Conservation (phyloP, 495 filamentous ascomycete species). For the Hypomontagnella monticulosa region DNA sequence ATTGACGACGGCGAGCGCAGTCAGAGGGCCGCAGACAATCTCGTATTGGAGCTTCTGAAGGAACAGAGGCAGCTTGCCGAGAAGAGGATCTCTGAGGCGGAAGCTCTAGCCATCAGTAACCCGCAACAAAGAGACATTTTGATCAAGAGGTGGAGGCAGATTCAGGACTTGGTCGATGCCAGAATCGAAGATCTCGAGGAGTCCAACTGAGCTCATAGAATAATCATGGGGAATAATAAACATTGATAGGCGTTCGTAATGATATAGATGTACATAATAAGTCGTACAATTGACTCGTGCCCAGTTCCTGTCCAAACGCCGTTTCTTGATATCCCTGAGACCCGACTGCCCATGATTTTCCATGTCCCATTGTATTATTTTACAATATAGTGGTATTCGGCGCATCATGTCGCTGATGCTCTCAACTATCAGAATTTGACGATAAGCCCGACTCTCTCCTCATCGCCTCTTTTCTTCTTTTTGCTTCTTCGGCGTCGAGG, state of each 20-base stretch:
- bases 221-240: constrained; percentile 4
- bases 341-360: neutral
- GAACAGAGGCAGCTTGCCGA: constrained; percentile 47
- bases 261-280: constrained; percentile 21
- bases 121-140: constrained; percentile 48
- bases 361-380: constrained; percentile 1
- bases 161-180: constrained; percentile 52
- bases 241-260: constrained; percentile 27
- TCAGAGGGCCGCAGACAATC: constrained; percentile 44
- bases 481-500: constrained; percentile 62
- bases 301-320: constrained; percentile 28
- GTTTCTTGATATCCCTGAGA: constrained; percentile 2
- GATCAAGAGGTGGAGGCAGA: constrained; percentile 63
- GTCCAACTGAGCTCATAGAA: neutral
- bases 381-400: constrained; percentile 19
- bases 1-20: constrained; percentile 50
- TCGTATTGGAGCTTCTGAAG: constrained; percentile 41
- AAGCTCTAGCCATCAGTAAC: constrained; percentile 44
- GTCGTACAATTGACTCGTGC: constrained; percentile 15
- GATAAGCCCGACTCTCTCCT: constrained; percentile 56
- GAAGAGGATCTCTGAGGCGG: constrained; percentile 48
- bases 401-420: neutral
- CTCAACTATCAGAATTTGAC: constrained; percentile 11
- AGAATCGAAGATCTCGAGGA: constrained; percentile 33
- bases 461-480: constrained; percentile 71